Conservation (phyloP, 1,139 yeast genomes). For the Candida dubliniensis region DNA sequence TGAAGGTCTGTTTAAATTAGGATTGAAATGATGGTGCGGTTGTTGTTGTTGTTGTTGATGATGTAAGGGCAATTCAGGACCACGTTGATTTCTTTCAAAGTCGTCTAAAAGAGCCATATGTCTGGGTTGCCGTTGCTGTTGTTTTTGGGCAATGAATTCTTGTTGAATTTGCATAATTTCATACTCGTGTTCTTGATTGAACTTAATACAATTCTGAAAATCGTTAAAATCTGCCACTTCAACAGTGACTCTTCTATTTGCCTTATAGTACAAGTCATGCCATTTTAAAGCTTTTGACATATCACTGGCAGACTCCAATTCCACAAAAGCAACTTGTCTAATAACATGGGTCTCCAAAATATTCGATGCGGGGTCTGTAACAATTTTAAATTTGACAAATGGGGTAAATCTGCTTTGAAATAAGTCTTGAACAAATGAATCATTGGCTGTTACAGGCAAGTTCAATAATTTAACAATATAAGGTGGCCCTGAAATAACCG, state of each 20-base stretch:
- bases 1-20: slow-evolving; percentile 3
- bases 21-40: slow-evolving; percentile 6
- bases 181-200: slow-evolving; percentile 36
- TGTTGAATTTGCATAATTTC: slow-evolving; percentile 33
- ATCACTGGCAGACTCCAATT: slow-evolving; percentile 48
- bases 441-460: slow-evolving; percentile 44
- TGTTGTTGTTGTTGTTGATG: slow-evolving; percentile 7
- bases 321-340: slow-evolving; percentile 63
- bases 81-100: slow-evolving; percentile 13
- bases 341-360: slow-evolving; percentile 41
- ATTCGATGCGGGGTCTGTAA: slow-evolving; percentile 43
- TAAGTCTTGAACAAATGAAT: slow-evolving; percentile 42
- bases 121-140: slow-evolving; percentile 19
- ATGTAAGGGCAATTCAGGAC: slow-evolving; percentile 4
- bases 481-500: slow-evolving; percentile 47
- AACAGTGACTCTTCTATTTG: slow-evolving; percentile 40
- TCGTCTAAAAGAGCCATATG: slow-evolving; percentile 18
- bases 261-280: slow-evolving; percentile 44
- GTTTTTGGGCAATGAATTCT: slow-evolving; percentile 29
- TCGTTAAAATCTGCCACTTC: slow-evolving; percentile 51
- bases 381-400: slow-evolving; percentile 41
- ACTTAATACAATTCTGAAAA: slow-evolving; percentile 44
- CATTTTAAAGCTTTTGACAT: slow-evolving; percentile 46
- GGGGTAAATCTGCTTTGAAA: slow-evolving; percentile 44
- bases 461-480: slow-evolving; percentile 56